Evolutionary conservation across 768 basidiomycete species (phyloP).

Genomic region (Termitomyces sp.): DNA sequence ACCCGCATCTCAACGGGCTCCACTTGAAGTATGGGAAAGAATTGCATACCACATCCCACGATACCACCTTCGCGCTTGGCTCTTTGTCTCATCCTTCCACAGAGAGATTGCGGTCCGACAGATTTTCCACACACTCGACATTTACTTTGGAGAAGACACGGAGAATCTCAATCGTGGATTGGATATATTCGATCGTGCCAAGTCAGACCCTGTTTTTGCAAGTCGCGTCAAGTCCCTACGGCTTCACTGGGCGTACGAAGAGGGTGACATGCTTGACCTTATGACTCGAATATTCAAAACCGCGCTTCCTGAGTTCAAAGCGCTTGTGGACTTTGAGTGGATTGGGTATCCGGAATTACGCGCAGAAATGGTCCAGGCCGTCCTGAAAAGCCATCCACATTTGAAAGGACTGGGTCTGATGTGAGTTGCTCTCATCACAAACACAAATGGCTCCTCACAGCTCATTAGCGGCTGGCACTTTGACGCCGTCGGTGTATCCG

Average conservation of each 20-base stretch:
- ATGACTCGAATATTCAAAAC: conserved; percentile 51
- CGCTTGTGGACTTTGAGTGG: conserved; percentile 64
- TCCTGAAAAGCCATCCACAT: conserved; percentile 47
- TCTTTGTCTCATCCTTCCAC: conserved; percentile 59
- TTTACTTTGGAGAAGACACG: conserved; percentile 62
- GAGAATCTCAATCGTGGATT: conserved; percentile 55
- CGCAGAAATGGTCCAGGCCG: conserved; percentile 58
- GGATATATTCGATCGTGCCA: conserved; percentile 64
- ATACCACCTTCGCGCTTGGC: conserved; percentile 64
- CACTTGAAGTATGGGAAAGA: conserved; percentile 63
- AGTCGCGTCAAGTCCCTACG: conserved; percentile 51
- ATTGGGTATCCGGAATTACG: conserved; percentile 71
- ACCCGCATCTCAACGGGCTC: conserved; percentile 57
- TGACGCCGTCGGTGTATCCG: conserved; percentile 63
- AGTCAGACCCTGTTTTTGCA: conserved; percentile 56
- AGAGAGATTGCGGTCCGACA: conserved; percentile 57
- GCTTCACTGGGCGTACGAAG: conserved; percentile 66
- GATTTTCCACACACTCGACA: conserved; percentile 63
- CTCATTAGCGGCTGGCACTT: conserved; percentile 63
- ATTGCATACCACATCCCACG: conserved; percentile 59
- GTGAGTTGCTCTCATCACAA: conserved; percentile 21
- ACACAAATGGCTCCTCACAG: background rate
- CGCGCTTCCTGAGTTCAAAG: conserved; percentile 57
- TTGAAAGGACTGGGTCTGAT: conserved; percentile 56
- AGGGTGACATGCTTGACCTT: conserved; percentile 56